phyloP scores from a whole-genome alignment of 352 stramenopile genomes.

The Globisporangium acanthophoron region DNA sequence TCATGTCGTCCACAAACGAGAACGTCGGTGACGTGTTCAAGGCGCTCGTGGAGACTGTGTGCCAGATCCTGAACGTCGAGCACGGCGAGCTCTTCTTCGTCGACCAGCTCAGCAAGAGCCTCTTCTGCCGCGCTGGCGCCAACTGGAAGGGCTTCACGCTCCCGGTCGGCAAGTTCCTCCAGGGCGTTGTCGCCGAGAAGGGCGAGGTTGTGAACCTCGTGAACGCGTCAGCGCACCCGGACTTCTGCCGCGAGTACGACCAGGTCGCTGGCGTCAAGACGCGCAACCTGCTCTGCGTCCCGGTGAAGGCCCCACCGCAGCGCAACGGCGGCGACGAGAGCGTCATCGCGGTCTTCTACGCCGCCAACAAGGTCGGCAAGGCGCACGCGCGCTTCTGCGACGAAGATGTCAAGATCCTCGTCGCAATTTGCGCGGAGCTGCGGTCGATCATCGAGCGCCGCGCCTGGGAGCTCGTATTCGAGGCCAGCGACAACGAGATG shows the following conservation, averaged over 20 bases:
- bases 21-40: constrained; percentile 42
- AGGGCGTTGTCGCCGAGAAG: constrained; percentile 57
- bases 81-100: constrained; percentile 77
- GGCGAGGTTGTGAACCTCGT: constrained; percentile 52
- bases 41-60: constrained; percentile 34
- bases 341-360: constrained; percentile 77
- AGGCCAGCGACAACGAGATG: constrained; percentile 42
- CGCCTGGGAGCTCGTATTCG: constrained; percentile 71
- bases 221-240: constrained; percentile 45
- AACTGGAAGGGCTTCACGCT: constrained; percentile 71
- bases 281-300: constrained; percentile 64
- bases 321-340: constrained; percentile 51
- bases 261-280: constrained; percentile 48
- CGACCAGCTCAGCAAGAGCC: constrained; percentile 58
- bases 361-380: constrained; percentile 62
- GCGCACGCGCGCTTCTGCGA: constrained; percentile 35
- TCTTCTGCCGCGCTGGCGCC: constrained; percentile 57
- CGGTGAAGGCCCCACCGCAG: constrained; percentile 48
- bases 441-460: constrained; percentile 56
- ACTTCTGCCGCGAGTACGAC: constrained; percentile 74
- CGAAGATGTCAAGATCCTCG: constrained; percentile 64
- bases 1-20: constrained; percentile 42
- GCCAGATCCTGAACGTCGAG: constrained; percentile 46
- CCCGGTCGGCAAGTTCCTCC: constrained; percentile 61
- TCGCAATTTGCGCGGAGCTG: constrained; percentile 59